Percentiles rank a stretch among this genome's conserved stretches.
Conservation (phyloP, 139 green algal species). For the Tetraselmis striata region DNA sequence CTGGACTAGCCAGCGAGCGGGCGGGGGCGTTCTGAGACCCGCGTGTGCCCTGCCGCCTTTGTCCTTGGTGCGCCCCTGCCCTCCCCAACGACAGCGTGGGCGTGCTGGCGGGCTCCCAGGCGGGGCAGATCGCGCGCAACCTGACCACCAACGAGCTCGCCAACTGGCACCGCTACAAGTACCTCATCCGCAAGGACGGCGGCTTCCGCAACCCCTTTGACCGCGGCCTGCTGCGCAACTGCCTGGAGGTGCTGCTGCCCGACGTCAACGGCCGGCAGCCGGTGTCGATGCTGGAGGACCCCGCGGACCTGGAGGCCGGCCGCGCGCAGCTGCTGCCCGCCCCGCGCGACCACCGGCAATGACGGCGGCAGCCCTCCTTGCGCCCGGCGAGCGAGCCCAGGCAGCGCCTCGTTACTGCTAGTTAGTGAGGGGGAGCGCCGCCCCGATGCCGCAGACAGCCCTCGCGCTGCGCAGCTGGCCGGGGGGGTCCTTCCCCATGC, state of each 20-base stretch:
- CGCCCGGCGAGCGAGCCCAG: too few relatives aligned
- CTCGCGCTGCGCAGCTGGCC: too few relatives aligned
- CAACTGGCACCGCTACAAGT: conserved; percentile 88
- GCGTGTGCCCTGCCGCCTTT: too few relatives aligned
- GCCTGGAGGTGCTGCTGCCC: neutral
- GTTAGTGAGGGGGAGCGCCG: too few relatives aligned
- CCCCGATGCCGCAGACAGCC: too few relatives aligned
- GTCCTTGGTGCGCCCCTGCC: too few relatives aligned
- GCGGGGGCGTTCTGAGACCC: too few relatives aligned
- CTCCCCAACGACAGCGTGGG: too few relatives aligned
- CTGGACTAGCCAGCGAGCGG: too few relatives aligned
- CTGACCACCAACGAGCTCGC: conserved; percentile 95
- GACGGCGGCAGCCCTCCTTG: too few relatives aligned
- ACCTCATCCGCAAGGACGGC: conserved; percentile 60
- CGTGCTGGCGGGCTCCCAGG: conserved; percentile 73
- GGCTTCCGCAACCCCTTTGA: conserved; percentile 87
- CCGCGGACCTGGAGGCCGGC: neutral
- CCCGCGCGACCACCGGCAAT: neutral
- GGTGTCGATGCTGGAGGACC: neutral
- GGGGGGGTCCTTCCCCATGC: too few relatives aligned
- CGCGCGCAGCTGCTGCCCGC: neutral
- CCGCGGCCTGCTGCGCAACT: conserved; percentile 30
- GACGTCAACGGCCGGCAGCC: neutral
- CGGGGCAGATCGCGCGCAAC: conserved; percentile 69
- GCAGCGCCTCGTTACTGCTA: too few relatives aligned